Percentiles rank a stretch among this genome's conserved stretches.
phyloP scores from a whole-genome alignment of 2,329 filamentous ascomycete genomes.

The Apiospora hydei region DNA sequence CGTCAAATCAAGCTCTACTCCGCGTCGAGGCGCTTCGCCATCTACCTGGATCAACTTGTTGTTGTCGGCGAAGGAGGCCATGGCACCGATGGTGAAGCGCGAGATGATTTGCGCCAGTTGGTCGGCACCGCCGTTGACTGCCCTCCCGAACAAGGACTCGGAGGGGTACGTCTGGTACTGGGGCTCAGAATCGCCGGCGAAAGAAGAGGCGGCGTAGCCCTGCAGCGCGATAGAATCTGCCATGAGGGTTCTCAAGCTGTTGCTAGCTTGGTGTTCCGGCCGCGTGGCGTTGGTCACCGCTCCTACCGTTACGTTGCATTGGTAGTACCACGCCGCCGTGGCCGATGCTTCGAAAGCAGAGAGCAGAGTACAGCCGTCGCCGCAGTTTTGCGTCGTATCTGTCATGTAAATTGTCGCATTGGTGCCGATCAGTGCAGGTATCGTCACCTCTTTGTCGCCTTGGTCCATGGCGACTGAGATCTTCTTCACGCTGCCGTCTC shows the following conservation, averaged over 20 bases:
- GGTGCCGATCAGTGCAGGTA: constrained; percentile 34
- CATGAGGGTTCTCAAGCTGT: constrained; percentile 44
- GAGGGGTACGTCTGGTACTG: constrained; percentile 52
- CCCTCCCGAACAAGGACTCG: constrained; percentile 47
- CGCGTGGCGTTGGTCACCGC: constrained; percentile 44
- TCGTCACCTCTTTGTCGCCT: background rate
- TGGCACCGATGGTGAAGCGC: constrained; percentile 46
- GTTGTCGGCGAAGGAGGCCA: constrained; percentile 43
- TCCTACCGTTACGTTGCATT: constrained; percentile 47
- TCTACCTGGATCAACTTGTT: constrained; percentile 37
- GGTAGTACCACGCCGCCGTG: constrained; percentile 49
- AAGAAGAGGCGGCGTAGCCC: constrained; percentile 42
- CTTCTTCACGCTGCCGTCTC: constrained; percentile 38
- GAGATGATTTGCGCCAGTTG: constrained; percentile 47
- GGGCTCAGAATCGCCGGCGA: constrained; percentile 34
- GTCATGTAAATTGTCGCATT: constrained; percentile 49
- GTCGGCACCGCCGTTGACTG: constrained; percentile 39
- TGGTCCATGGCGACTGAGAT: constrained; percentile 39
- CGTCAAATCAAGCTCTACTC: constrained; percentile 17
- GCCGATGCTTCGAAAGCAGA: constrained; percentile 48
- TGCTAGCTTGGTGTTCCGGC: constrained; percentile 46
- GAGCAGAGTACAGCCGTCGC: constrained; percentile 39
- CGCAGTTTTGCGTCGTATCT: constrained; percentile 35
- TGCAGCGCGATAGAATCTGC: constrained; percentile 49
- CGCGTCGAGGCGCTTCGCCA: constrained; percentile 39